A percentile compares a stretch with the other conserved stretches of the same genome.
Evolutionary conservation across 139 green algal genomes (phyloP).

Genomic region (Pleodorina starrii): DNA sequence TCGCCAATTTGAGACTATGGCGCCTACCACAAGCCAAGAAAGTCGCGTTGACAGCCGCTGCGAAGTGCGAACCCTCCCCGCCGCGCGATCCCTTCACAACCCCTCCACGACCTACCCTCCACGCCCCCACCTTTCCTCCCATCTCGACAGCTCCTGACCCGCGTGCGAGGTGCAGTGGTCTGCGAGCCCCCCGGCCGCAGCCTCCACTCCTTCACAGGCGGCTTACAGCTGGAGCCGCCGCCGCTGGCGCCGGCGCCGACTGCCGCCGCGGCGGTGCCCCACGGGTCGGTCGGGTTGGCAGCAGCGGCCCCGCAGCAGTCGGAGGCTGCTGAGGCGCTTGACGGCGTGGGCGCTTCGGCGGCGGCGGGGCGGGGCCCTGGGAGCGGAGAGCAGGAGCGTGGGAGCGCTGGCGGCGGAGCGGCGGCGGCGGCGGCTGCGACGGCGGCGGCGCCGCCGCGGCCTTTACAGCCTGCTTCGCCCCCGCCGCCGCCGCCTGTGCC

Average conservation of each 20-base stretch:
- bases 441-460: not conserved
- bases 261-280: not conserved
- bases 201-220: constrained; percentile 41
- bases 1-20: too few species aligned
- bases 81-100: too few species aligned
- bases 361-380: too few species aligned
- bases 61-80: too few species aligned
- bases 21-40: too few species aligned
- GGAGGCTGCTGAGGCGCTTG: not conserved
- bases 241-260: not conserved
- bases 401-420: too few species aligned
- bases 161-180: not conserved
- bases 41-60: too few species aligned
- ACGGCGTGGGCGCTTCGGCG: too few species aligned
- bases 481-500: not conserved
- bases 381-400: too few species aligned
- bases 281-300: not conserved
- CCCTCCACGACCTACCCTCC: too few species aligned
- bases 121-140: too few species aligned
- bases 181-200: constrained; percentile 31
- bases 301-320: not conserved
- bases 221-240: not conserved
- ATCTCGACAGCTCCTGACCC: constrained; percentile 3
- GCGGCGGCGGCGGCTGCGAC: not conserved
- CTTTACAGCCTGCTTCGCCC: too few species aligned